Conservation (phyloP, 1,284 basidiomycete species). For the Apiotrichum veenhuisii region DNA sequence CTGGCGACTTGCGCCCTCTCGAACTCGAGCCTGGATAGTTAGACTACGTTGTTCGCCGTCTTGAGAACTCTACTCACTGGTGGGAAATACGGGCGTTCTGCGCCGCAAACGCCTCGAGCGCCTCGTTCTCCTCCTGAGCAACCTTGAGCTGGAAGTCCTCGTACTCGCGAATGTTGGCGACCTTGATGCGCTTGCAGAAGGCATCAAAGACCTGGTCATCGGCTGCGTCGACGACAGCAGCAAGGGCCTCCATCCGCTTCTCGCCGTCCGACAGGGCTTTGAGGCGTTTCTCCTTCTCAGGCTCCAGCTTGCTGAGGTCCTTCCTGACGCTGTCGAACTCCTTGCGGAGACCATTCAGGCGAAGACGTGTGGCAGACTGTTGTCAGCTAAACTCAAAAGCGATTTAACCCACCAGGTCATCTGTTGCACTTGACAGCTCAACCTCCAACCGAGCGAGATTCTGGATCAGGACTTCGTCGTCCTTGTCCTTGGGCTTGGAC, state of each 20-base stretch:
- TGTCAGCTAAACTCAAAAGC: neutral
- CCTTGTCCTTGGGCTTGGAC: slow-evolving; percentile 72
- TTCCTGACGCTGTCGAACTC: slow-evolving; percentile 72
- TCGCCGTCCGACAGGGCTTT: slow-evolving; percentile 56
- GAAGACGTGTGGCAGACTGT: slow-evolving; percentile 26
- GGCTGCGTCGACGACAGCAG: slow-evolving; percentile 63
- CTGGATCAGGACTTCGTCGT: slow-evolving; percentile 72
- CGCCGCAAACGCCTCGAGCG: slow-evolving; percentile 74
- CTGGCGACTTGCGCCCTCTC: slow-evolving; percentile 67
- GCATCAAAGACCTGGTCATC: slow-evolving; percentile 75
- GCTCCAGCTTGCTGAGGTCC: slow-evolving; percentile 63
- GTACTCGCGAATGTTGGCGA: slow-evolving; percentile 85
- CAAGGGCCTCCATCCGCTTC: slow-evolving; percentile 58
- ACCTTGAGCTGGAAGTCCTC: slow-evolving; percentile 87
- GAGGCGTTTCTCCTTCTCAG: slow-evolving; percentile 63
- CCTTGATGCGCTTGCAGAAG: slow-evolving; percentile 79
- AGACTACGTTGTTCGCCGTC: neutral
- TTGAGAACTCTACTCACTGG: slow-evolving; percentile 60
- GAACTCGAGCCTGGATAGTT: slow-evolving; percentile 63
- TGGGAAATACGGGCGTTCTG: slow-evolving; percentile 83
- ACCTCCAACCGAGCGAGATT: slow-evolving; percentile 78
- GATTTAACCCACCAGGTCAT: slow-evolving; percentile 61
- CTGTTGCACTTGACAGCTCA: slow-evolving; percentile 64
- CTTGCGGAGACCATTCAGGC: slow-evolving; percentile 32
- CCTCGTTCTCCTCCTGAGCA: slow-evolving; percentile 80